A percentile compares a stretch with the other conserved stretches of the same genome.
Conservation (phyloP, 2,329 filamentous ascomycete species). For the Simplicillium aogashimaense region DNA sequence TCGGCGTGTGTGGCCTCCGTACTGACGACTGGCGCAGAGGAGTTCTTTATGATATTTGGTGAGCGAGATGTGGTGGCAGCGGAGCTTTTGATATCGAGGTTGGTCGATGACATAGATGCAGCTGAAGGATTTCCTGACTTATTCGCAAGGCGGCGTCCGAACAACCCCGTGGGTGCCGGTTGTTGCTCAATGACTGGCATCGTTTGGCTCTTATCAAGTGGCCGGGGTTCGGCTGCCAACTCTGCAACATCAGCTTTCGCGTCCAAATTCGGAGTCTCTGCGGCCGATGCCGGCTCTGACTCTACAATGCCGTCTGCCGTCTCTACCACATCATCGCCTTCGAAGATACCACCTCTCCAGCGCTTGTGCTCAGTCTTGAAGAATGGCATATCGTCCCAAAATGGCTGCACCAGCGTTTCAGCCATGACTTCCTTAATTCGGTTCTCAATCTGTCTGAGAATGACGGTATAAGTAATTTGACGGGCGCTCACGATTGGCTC, state of each 20-base stretch:
- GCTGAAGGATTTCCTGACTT: slow-evolving; percentile 21
- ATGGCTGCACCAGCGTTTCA: slow-evolving; percentile 83
- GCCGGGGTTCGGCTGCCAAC: slow-evolving; percentile 14
- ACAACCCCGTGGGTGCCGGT: slow-evolving; percentile 29
- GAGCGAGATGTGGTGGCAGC: slow-evolving; percentile 22
- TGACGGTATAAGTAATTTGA: slow-evolving; percentile 90
- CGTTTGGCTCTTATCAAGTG: slow-evolving; percentile 47
- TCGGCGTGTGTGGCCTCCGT: slow-evolving; percentile 60
- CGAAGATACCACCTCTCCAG: slow-evolving; percentile 79
- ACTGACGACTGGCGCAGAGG: slow-evolving; percentile 55
- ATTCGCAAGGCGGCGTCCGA: slow-evolving; percentile 35
- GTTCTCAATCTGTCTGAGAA: slow-evolving; percentile 88
- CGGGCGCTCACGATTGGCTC: slow-evolving; percentile 92
- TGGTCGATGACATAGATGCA: slow-evolving; percentile 34
- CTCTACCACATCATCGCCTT: slow-evolving; percentile 39
- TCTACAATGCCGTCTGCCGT: slow-evolving; percentile 2
- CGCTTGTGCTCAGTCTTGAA: slow-evolving; percentile 67
- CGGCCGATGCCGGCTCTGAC: not conserved
- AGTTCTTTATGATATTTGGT: slow-evolving; percentile 28
- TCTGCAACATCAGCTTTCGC: no score
- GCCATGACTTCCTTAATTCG: slow-evolving; percentile 88
- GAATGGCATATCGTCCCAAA: slow-evolving; percentile 95
- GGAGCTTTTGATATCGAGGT: slow-evolving; percentile 34
- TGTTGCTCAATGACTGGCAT: slow-evolving; percentile 31
- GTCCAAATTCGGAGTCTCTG: not conserved